A percentile compares a stretch with the other conserved stretches of the same genome.
phyloP scores from a whole-genome alignment of 2,329 filamentous ascomycete genomes.

The Talaromyces amestolkiae region DNA sequence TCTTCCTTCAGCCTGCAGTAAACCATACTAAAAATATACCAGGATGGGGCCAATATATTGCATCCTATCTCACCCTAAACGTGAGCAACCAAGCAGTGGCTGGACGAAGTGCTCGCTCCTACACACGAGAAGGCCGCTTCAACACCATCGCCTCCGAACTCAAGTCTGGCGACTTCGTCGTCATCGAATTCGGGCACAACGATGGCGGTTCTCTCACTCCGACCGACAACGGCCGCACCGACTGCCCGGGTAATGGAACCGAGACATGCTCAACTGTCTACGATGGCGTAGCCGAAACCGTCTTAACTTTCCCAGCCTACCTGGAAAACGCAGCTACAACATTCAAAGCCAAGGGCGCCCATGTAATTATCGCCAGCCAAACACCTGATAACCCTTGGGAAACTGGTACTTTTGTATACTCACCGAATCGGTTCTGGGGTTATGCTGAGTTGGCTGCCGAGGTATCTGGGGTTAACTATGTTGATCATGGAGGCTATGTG shows the following conservation, averaged over 20 bases:
- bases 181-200: slow-evolving; percentile 73
- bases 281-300: slow-evolving; percentile 53
- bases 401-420: slow-evolving; percentile 51
- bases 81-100: slow-evolving; percentile 65
- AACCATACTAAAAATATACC: background rate
- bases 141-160: slow-evolving; percentile 54
- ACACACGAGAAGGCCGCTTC: slow-evolving; percentile 65
- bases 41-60: slow-evolving; percentile 65
- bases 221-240: slow-evolving; percentile 61
- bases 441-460: slow-evolving; percentile 53
- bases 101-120: slow-evolving; percentile 66
- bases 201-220: slow-evolving; percentile 46
- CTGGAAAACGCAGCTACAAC: slow-evolving; percentile 56
- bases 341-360: slow-evolving; percentile 58
- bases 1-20: slow-evolving; percentile 9
- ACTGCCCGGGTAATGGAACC: slow-evolving; percentile 55
- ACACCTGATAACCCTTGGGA: slow-evolving; percentile 66
- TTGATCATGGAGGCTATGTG: slow-evolving; percentile 61
- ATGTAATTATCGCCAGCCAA: slow-evolving; percentile 58
- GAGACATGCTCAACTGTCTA: slow-evolving; percentile 56
- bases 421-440: slow-evolving; percentile 54
- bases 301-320: slow-evolving; percentile 62
- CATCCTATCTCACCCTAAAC: slow-evolving; percentile 48
- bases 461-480: slow-evolving; percentile 51
- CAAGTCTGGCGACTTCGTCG: slow-evolving; percentile 60